Percentiles rank a stretch among this genome's conserved stretches.
Evolutionary conservation across 1,284 basidiomycete genomes (phyloP).

Genomic region (Irpex sp.): DNA sequence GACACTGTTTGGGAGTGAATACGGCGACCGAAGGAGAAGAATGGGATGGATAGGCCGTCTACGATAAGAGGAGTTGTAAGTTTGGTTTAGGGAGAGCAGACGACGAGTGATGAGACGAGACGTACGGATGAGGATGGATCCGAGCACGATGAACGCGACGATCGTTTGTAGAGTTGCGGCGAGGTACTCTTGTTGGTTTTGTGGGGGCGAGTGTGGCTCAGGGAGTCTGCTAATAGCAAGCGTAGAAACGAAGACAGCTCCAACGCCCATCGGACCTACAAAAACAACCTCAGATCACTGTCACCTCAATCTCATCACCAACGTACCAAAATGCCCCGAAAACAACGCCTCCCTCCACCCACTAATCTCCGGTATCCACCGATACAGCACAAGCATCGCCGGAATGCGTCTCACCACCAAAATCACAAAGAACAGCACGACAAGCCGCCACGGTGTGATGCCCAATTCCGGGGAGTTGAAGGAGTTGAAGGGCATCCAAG

Average conservation of each 20-base stretch:
- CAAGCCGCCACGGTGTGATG: slow-evolving; percentile 71
- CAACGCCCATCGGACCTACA: slow-evolving; percentile 57
- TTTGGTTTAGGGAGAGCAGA: too few relatives aligned
- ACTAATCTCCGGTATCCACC: slow-evolving; percentile 80
- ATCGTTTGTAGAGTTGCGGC: slow-evolving; percentile 74
- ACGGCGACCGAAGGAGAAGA: slow-evolving; percentile 72
- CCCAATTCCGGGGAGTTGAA: slow-evolving; percentile 64
- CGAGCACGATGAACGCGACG: slow-evolving; percentile 79
- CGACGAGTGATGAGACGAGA: slow-evolving; percentile 7
- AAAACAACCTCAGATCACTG: slow-evolving; percentile 39
- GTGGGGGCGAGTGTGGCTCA: slow-evolving; percentile 51
- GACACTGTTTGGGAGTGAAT: slow-evolving; percentile 56
- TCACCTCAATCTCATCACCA: not conserved
- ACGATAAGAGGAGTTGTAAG: not conserved
- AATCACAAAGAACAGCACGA: slow-evolving; percentile 65
- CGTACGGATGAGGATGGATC: slow-evolving; percentile 80
- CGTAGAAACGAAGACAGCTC: slow-evolving; percentile 83
- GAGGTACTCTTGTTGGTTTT: slow-evolving; percentile 66
- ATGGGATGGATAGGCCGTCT: slow-evolving; percentile 89
- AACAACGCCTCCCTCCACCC: slow-evolving; percentile 81
- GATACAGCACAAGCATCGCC: slow-evolving; percentile 68
- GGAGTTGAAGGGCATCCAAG: slow-evolving; percentile 77
- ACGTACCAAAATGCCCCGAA: slow-evolving; percentile 80
- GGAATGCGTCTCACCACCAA: slow-evolving; percentile 77
- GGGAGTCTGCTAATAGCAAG: slow-evolving; percentile 71